Conservation (phyloP, 177 flowering plant genomes). For the Viscum album region DNA sequence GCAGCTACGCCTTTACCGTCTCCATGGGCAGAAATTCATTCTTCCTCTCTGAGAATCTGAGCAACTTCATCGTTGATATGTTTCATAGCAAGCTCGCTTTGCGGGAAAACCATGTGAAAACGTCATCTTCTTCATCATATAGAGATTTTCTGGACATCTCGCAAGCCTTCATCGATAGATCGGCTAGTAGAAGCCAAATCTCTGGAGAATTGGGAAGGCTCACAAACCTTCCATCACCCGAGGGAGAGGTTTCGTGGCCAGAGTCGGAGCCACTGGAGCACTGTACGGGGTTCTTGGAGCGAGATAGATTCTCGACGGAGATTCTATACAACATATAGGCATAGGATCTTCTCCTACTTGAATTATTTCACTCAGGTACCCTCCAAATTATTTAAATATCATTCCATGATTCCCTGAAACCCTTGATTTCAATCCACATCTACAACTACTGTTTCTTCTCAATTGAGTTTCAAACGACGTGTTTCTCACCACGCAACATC, state of each 20-base stretch:
- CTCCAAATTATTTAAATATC: too few relatives aligned
- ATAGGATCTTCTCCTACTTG: slow-evolving; percentile 74
- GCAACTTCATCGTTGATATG: slow-evolving; percentile 72
- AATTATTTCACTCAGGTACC: too few relatives aligned
- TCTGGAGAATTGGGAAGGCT: slow-evolving; percentile 83
- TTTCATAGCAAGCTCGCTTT: slow-evolving; percentile 56
- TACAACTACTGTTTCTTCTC: too few relatives aligned
- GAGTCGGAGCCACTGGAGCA: slow-evolving; percentile 34
- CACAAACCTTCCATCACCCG: slow-evolving; percentile 46
- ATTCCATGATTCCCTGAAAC: too few relatives aligned
- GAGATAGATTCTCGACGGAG: slow-evolving; percentile 60
- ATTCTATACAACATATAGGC: slow-evolving; percentile 60
- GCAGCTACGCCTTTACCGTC: slow-evolving; percentile 19
- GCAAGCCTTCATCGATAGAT: slow-evolving; percentile 63
- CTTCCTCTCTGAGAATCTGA: slow-evolving; percentile 42
- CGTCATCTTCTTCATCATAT: slow-evolving; percentile 14
- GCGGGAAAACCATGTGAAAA: slow-evolving; percentile 18
- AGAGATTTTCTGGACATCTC: slow-evolving; percentile 51
- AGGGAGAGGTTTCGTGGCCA: slow-evolving; percentile 6
- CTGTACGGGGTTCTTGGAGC: slow-evolving; percentile 40
- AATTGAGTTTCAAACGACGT: too few relatives aligned
- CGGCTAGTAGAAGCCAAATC: slow-evolving; percentile 77
- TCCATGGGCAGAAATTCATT: slow-evolving; percentile 17
- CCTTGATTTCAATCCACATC: too few relatives aligned
- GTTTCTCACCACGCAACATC: too few relatives aligned